Percentiles rank a stretch among this genome's conserved stretches.
Conservation (phyloP, 768 basidiomycete species). For the Austroboletus festivus region DNA sequence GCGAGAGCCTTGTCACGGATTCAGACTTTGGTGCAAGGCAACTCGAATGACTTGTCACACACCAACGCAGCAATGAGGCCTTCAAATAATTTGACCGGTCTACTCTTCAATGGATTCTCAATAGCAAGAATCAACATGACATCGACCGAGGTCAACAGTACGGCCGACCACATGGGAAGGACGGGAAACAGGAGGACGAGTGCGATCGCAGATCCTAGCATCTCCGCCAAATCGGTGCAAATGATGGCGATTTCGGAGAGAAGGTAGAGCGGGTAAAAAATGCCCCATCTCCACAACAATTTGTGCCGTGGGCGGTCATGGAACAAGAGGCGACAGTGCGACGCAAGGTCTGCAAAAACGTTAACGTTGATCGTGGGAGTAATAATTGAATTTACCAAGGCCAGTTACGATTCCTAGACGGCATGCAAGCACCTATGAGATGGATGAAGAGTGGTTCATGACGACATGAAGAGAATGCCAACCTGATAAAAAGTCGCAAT, state of each 20-base stretch:
- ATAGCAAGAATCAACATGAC: constrained; percentile 69
- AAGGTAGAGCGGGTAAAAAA: constrained; percentile 62
- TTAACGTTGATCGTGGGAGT: constrained; percentile 7
- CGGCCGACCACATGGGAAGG: constrained; percentile 67
- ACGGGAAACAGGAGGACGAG: constrained; percentile 70
- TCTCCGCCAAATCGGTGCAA: constrained; percentile 76
- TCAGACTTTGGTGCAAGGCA: neutral
- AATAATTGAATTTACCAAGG: constrained; percentile 47
- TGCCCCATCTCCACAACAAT: constrained; percentile 52
- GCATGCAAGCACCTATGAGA: constrained; percentile 63
- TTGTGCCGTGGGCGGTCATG: constrained; percentile 62
- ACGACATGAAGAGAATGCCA: neutral
- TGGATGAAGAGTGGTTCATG: neutral
- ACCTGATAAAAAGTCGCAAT: constrained; percentile 83
- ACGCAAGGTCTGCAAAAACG: constrained; percentile 48
- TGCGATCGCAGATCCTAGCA: constrained; percentile 80
- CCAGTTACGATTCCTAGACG: constrained; percentile 82
- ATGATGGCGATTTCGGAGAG: constrained; percentile 71
- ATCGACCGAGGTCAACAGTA: constrained; percentile 65
- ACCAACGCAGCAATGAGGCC: constrained; percentile 61
- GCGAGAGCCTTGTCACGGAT: constrained; percentile 47
- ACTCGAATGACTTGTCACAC: constrained; percentile 16
- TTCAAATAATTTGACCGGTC: constrained; percentile 70
- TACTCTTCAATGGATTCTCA: constrained; percentile 64
- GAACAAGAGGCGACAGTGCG: constrained; percentile 61